Percentiles rank a stretch among this genome's conserved stretches.
phyloP scores from a whole-genome alignment of 495 filamentous ascomycete genomes.

The Penicillium macrosclerotiorum region DNA sequence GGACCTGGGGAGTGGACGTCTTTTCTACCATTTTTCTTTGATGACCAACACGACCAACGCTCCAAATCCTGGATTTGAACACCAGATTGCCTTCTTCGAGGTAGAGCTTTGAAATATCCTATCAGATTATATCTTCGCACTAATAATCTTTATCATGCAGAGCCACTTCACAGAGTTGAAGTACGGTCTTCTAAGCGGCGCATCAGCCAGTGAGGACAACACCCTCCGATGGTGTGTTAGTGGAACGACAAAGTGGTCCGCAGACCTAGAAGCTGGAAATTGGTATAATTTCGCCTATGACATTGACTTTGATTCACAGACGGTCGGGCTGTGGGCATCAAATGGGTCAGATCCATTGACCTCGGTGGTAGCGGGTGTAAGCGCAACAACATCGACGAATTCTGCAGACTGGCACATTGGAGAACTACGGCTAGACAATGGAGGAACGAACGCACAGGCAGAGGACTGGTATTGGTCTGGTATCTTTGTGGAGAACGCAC shows the following conservation, averaged over 20 bases:
- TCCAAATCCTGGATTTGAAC: conserved; percentile 60
- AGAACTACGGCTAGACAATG: conserved; percentile 62
- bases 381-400: conserved; percentile 60
- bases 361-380: conserved; percentile 56
- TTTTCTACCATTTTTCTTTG: conserved; percentile 71
- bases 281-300: conserved; percentile 73
- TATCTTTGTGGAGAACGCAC: conserved; percentile 64
- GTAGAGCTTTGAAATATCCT: conserved; percentile 4
- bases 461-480: conserved; percentile 76
- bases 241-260: conserved; percentile 52
- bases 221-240: conserved; percentile 54
- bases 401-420: conserved; percentile 75
- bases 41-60: conserved; percentile 57
- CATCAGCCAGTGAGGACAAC: conserved; percentile 44
- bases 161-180: conserved; percentile 77
- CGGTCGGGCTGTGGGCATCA: conserved; percentile 68
- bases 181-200: conserved; percentile 49
- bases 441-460: conserved; percentile 42
- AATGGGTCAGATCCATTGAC: conserved; percentile 56
- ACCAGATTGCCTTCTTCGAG: conserved; percentile 72
- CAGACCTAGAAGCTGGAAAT: conserved; percentile 50
- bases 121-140: not conserved
- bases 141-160: conserved; percentile 30
- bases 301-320: conserved; percentile 58
- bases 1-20: conserved; percentile 58